Conservation (phyloP, 2,329 filamentous ascomycete genomes). For the Aspergillus fijiensis region DNA sequence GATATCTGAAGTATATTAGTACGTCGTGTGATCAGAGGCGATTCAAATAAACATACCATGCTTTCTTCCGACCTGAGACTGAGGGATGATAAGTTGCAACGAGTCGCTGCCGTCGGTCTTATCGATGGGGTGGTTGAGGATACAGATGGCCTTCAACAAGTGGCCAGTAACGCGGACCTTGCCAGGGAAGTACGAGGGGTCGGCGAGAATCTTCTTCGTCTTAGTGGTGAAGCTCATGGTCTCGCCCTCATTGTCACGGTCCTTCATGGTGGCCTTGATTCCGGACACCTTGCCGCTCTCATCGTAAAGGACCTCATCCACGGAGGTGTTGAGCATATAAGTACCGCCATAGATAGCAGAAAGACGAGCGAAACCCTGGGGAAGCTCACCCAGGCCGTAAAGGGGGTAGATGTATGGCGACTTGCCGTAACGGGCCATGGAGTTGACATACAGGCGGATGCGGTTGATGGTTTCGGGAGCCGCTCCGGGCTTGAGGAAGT, state of each 20-base stretch:
- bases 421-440: constrained; percentile 95
- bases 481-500: constrained; percentile 70
- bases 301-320: constrained; percentile 87
- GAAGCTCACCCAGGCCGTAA: constrained; percentile 94
- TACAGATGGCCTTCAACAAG: constrained; percentile 93
- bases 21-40: not conserved
- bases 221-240: constrained; percentile 94
- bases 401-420: constrained; percentile 99
- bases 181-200: constrained; percentile 92
- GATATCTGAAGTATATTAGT: constrained; percentile 63
- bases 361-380: constrained; percentile 93
- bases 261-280: constrained; percentile 96
- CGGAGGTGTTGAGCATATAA: constrained; percentile 96
- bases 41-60: constrained; percentile 63
- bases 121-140: constrained; percentile 90
- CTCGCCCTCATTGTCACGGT: constrained; percentile 69
- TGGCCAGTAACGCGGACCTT: constrained; percentile 88
- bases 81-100: constrained; percentile 92
- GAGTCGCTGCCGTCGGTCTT: constrained; percentile 89
- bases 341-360: constrained; percentile 98
- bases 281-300: constrained; percentile 76
- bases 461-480: constrained; percentile 86
- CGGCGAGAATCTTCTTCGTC: constrained; percentile 91
- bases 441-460: constrained; percentile 95
- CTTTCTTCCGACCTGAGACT: constrained; percentile 95